Conservation (phyloP, 768 basidiomycete genomes). For the Lactarius deliciosus region DNA sequence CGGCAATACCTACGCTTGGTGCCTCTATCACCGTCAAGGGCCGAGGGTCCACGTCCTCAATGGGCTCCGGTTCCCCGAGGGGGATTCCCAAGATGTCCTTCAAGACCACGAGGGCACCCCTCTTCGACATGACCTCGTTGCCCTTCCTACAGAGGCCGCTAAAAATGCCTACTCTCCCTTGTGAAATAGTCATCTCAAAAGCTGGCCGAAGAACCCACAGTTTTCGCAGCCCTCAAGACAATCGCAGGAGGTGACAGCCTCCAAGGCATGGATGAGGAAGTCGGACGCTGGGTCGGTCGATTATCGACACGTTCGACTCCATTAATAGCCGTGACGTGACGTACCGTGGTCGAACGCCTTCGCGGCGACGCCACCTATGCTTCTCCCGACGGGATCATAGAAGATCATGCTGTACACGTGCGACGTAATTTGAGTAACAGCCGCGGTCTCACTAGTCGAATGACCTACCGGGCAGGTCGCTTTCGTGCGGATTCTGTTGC, state of each 20-base stretch:
- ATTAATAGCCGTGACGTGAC: conserved; percentile 17
- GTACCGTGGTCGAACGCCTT: conserved; percentile 83
- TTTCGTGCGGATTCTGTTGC: conserved; percentile 52
- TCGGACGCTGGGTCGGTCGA: conserved; percentile 45
- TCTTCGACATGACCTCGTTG: conserved; percentile 72
- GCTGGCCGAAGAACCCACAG: conserved; percentile 47
- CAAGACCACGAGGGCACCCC: conserved; percentile 69
- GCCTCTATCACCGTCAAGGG: conserved; percentile 58
- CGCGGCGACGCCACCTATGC: conserved; percentile 62
- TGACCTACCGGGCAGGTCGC: conserved; percentile 61
- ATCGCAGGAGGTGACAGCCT: conserved; percentile 55
- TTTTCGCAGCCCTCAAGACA: conserved; percentile 69
- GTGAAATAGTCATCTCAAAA: conserved; percentile 4
- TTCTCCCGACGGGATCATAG: conserved; percentile 68
- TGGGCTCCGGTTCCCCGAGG: conserved; percentile 39
- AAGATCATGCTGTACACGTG: conserved; percentile 62
- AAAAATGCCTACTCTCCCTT: conserved; percentile 53
- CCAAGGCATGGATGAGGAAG: conserved; percentile 58
- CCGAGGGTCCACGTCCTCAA: conserved; percentile 25
- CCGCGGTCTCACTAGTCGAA: not conserved
- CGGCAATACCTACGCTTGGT: conserved; percentile 41
- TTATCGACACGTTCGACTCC: not conserved
- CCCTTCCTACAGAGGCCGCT: conserved; percentile 65
- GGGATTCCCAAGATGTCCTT: conserved; percentile 53
- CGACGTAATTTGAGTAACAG: not conserved